Evolutionary conservation across 345 rosid genomes (phyloP).

Genomic region (Arabidopsis suecica): DNA sequence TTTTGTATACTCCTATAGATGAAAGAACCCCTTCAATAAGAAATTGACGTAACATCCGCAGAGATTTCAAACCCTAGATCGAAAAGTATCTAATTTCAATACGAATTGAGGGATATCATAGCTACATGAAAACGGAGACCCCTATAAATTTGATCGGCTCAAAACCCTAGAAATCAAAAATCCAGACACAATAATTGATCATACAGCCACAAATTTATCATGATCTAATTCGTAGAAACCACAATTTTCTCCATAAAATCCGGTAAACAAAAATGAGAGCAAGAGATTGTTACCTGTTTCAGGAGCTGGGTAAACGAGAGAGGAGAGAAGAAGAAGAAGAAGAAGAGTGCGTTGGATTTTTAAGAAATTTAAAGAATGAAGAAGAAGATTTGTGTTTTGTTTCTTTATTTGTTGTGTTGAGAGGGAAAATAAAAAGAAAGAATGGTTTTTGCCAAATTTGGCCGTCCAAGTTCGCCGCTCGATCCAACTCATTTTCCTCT

Average conservation of each 20-base stretch:
- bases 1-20: not conserved
- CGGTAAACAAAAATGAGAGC: not conserved
- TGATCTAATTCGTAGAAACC: not conserved
- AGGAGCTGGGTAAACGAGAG: slow-evolving; percentile 27
- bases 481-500: slow-evolving; percentile 41
- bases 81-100: no score
- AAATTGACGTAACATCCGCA: not conserved
- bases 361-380: not conserved
- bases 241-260: not conserved
- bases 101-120: not conserved
- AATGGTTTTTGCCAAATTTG: slow-evolving; percentile 41
- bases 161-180: not conserved
- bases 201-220: not conserved
- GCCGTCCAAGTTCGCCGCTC: slow-evolving; percentile 36
- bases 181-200: not conserved
- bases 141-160: not conserved
- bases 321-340: slow-evolving; percentile 5
- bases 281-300: slow-evolving; percentile 17
- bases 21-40: not conserved
- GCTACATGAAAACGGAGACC: not conserved
- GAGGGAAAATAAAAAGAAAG: slow-evolving; percentile 7
- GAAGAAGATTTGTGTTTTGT: not conserved
- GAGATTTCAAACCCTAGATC: not conserved
- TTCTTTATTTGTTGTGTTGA: not conserved
- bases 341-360: slow-evolving; percentile 9